phyloP scores from a whole-genome alignment of 345 rosid genomes.

The Brassica incana region DNA sequence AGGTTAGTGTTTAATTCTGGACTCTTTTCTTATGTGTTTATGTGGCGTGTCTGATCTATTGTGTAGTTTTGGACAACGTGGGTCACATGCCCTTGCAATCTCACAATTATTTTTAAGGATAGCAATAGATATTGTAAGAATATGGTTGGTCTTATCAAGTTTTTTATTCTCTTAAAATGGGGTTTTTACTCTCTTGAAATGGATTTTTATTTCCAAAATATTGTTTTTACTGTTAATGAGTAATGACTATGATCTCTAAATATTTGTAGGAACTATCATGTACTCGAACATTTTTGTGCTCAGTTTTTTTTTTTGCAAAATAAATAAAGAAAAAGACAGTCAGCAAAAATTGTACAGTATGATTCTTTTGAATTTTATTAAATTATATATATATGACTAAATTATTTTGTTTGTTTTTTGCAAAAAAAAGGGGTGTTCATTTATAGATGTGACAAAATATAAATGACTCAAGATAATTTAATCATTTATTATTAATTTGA shows the following conservation, averaged over 20 bases:
- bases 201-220: not conserved
- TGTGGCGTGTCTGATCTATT: not conserved
- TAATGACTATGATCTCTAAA: not conserved
- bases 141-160: not conserved
- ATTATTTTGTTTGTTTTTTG: no score
- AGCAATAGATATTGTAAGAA: not conserved
- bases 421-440: no score
- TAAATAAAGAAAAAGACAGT: not conserved
- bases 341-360: not conserved
- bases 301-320: not conserved
- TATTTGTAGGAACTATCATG: not conserved
- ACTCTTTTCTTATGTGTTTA: not conserved
- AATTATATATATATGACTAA: no score
- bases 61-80: not conserved
- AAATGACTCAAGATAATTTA: not conserved
- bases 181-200: not conserved
- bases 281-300: not conserved
- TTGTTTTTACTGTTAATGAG: not conserved
- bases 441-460: no score
- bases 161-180: not conserved
- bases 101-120: not conserved
- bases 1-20: not conserved
- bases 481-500: not conserved
- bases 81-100: not conserved
- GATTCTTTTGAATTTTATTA: not conserved